Evolutionary conservation across 2,329 filamentous ascomycete species (phyloP).

Genomic region (Lithohypha guttulata): DNA sequence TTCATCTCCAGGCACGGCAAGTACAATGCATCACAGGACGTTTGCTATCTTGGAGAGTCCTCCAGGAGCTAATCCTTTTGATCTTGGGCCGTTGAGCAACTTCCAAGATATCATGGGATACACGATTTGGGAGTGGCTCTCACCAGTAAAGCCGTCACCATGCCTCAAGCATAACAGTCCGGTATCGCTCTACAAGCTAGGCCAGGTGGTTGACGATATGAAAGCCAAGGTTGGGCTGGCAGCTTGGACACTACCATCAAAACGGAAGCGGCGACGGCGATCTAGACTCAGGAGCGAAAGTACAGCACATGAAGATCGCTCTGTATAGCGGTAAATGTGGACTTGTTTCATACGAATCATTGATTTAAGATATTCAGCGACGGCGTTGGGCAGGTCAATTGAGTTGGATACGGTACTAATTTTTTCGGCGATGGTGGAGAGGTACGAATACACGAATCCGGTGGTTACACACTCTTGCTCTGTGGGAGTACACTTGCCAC

Average conservation of each 20-base stretch:
- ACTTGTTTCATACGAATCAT: background rate
- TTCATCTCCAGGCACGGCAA: constrained; percentile 26
- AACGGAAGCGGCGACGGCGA: constrained; percentile 31
- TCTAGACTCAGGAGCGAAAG: background rate
- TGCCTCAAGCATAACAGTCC: constrained; percentile 54
- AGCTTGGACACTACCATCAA: constrained; percentile 4
- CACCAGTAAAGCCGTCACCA: constrained; percentile 66
- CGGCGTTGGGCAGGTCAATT: constrained; percentile 6
- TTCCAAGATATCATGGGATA: constrained; percentile 71
- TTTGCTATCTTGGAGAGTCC: constrained; percentile 71
- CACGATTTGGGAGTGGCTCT: constrained; percentile 61
- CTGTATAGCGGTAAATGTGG: constrained; percentile 7
- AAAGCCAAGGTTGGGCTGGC: constrained; percentile 25
- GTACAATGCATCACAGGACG: constrained; percentile 46
- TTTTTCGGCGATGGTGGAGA: too few species aligned
- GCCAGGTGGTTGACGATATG: constrained; percentile 49
- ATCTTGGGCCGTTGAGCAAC: constrained; percentile 60
- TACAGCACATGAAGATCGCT: constrained; percentile 7
- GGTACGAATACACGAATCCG: too few species aligned
- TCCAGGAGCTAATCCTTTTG: constrained; percentile 74
- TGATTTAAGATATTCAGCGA: background rate
- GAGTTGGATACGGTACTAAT: too few species aligned
- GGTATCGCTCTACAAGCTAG: constrained; percentile 58
- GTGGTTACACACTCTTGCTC: too few species aligned
- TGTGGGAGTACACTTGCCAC: too few species aligned